phyloP scores from a whole-genome alignment of 768 basidiomycete genomes.

The Neoboletus subvelutipes region DNA sequence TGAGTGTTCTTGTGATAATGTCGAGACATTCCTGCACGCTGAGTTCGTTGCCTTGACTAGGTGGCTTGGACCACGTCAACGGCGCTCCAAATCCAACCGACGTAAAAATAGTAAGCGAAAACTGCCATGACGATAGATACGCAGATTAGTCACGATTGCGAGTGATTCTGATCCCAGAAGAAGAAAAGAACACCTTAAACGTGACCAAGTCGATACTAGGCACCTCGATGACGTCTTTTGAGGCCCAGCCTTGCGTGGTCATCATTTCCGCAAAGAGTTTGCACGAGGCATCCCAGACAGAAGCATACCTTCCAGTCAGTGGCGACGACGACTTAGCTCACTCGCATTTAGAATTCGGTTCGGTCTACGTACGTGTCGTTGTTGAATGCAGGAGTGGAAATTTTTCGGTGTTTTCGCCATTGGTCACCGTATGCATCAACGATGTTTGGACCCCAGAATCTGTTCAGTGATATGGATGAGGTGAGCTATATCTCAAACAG shows the following conservation, averaged over 20 bases:
- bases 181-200: constrained; percentile 2
- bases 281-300: constrained; percentile 14
- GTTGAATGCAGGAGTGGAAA: constrained; percentile 19
- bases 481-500: neutral
- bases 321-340: neutral
- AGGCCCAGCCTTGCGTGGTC: constrained; percentile 9
- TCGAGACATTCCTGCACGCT: constrained; percentile 11
- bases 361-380: constrained; percentile 18
- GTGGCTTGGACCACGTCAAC: constrained; percentile 10
- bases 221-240: constrained; percentile 9
- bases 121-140: neutral
- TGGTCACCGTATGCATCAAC: constrained; percentile 10
- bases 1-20: constrained; percentile 1
- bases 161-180: too few relatives aligned
- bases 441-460: constrained; percentile 24
- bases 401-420: constrained; percentile 22
- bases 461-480: neutral
- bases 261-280: constrained; percentile 17
- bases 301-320: constrained; percentile 5
- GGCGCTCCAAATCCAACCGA: constrained; percentile 21
- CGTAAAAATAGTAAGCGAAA: constrained; percentile 18
- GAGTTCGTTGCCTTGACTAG: constrained; percentile 6
- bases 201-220: constrained; percentile 8
- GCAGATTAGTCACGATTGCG: neutral
- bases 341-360: neutral